Conservation (phyloP, 441 rosid genomes). For the Adansonia grandidieri region DNA sequence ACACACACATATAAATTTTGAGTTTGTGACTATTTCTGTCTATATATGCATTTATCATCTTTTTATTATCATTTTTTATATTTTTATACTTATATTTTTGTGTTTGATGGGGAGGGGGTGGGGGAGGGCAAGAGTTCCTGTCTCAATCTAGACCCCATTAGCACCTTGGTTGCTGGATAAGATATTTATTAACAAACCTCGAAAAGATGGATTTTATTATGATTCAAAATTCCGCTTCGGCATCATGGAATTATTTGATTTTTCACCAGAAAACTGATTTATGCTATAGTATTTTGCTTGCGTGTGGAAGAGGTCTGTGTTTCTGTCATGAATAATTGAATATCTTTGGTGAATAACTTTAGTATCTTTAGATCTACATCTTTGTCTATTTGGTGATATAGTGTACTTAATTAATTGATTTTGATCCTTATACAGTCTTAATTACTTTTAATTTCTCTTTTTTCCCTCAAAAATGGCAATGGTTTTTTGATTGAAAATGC, state of each 20-base stretch:
- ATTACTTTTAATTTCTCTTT: background rate
- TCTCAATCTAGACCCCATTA: background rate
- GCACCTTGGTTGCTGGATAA: background rate
- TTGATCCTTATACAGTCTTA: constrained; percentile 2
- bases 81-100: background rate
- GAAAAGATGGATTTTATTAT: background rate
- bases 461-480: background rate
- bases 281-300: background rate
- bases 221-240: background rate
- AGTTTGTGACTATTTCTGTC: background rate
- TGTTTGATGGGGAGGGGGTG: background rate
- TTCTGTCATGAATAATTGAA: background rate
- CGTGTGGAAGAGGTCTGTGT: background rate
- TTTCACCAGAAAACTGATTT: background rate
- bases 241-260: background rate
- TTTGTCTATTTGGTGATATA: background rate
- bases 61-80: background rate
- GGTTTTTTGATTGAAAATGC: constrained; percentile 11
- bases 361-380: background rate
- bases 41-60: background rate
- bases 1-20: background rate
- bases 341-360: background rate
- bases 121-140: too few relatives aligned
- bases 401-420: background rate
- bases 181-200: background rate